These are phyloP conservation scores for Volvariella surrecta DNA, from an alignment of 1,284 basidiomycete genomes.

Conservation along the genomic window DNA sequence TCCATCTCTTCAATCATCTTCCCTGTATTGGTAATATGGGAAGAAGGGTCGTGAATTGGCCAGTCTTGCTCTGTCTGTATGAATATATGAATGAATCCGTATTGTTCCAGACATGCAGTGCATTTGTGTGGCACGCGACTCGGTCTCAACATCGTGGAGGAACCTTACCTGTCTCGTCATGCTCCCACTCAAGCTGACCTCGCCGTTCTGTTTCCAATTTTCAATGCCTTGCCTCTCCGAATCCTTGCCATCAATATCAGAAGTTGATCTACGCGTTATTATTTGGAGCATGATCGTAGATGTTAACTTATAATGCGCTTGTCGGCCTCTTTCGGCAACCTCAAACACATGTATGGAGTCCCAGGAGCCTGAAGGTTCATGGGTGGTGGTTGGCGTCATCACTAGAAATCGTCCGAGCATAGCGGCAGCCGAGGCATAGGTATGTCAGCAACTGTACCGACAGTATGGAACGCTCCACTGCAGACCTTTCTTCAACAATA, in stretches of 20 bases:
- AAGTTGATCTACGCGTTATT: constrained; percentile 45
- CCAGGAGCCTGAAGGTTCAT: constrained; percentile 81
- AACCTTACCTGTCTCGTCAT: constrained; percentile 87
- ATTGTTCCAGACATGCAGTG: constrained; percentile 1
- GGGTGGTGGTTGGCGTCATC: constrained; percentile 42
- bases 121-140: too few species aligned
- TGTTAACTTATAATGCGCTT: constrained; percentile 95
- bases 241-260: constrained; percentile 19
- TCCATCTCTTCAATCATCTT: constrained; percentile 98
- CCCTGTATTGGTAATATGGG: constrained; percentile 90
- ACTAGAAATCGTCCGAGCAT: constrained; percentile 27
- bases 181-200: constrained; percentile 85
- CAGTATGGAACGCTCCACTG: constrained; percentile 9
- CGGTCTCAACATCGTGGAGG: too few species aligned
- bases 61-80: constrained; percentile 77
- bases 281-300: constrained; percentile 98
- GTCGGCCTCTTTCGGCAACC: constrained; percentile 79
- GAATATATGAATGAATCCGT: constrained; percentile 2
- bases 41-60: constrained; percentile 66
- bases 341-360: constrained; percentile 99
- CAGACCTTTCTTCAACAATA: constrained; percentile 93
- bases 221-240: constrained; percentile 28
- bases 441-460: background rate
- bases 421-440: constrained; percentile 2
- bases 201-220: constrained; percentile 56